These are phyloP conservation scores for Phaeosphaeria sp. DNA, from an alignment of 2,329 filamentous ascomycete genomes.

Conservation along the genomic window DNA sequence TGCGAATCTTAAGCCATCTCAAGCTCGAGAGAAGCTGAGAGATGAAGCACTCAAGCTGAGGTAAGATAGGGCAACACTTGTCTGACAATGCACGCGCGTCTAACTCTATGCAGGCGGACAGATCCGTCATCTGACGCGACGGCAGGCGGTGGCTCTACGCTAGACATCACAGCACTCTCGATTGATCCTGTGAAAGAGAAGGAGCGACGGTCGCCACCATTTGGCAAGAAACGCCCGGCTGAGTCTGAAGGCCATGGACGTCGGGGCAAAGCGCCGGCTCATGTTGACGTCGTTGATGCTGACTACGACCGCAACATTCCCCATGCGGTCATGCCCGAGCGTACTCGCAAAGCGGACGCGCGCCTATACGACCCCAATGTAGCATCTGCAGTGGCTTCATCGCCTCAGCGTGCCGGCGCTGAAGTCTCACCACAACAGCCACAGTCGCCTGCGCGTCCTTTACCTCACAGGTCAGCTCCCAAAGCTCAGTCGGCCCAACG, in stretches of 20 bases:
- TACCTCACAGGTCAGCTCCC: conserved; percentile 18
- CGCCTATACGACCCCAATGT: conserved; percentile 31
- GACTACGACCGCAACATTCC: conserved; percentile 35
- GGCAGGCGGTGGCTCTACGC: conserved; percentile 33
- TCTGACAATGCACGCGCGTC: conserved; percentile 1
- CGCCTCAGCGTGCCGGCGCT: conserved; percentile 26
- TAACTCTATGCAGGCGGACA: conserved; percentile 23
- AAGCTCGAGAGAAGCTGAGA: conserved; percentile 30
- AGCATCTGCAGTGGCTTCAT: conserved; percentile 14
- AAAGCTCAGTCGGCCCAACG: conserved; percentile 20
- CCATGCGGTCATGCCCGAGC: conserved; percentile 20
- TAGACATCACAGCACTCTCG: conserved; percentile 38
- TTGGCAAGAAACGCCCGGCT: conserved; percentile 37
- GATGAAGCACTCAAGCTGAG: conserved; percentile 29
- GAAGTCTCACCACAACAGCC: conserved; percentile 24
- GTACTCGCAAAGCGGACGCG: conserved; percentile 21
- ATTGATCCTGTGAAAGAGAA: conserved; percentile 26
- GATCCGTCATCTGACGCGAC: conserved; percentile 35
- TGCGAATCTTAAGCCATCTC: conserved; percentile 19
- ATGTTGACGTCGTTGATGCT: conserved; percentile 30
- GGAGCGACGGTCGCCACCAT: conserved; percentile 30
- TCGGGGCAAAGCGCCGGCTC: conserved; percentile 31
- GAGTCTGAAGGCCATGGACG: conserved; percentile 34
- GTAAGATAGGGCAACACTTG: conserved; percentile 8
- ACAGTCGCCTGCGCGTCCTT: conserved; percentile 17